Percentiles rank a stretch among this genome's conserved stretches.
Evolutionary conservation across 768 basidiomycete species (phyloP).

Genomic region (Chalciporus pseudorubinellus): DNA sequence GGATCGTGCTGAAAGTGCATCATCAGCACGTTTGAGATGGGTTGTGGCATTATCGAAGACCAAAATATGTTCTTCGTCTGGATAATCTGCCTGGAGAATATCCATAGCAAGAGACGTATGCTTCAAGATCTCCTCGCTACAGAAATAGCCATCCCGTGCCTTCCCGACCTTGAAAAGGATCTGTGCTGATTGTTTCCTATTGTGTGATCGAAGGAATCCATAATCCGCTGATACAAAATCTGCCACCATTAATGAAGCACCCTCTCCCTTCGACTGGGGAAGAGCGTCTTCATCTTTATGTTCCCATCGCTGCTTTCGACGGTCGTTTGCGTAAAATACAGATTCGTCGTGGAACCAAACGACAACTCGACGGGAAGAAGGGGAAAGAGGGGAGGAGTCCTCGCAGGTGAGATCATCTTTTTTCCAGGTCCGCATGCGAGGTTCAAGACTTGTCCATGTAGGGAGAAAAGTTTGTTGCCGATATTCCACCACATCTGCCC

Average conservation of each 20-base stretch:
- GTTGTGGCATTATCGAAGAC: too few species aligned
- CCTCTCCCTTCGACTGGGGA: slow-evolving; percentile 36
- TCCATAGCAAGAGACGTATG: slow-evolving; percentile 2
- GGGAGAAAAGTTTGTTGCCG: slow-evolving; percentile 23
- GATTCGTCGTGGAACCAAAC: slow-evolving; percentile 34
- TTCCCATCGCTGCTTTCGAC: slow-evolving; percentile 20
- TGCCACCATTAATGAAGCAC: slow-evolving; percentile 34
- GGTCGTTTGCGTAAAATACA: slow-evolving; percentile 36
- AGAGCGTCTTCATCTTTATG: slow-evolving; percentile 4
- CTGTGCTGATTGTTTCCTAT: slow-evolving; percentile 17
- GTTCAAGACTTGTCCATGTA: background rate
- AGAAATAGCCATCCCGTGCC: background rate
- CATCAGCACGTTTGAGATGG: slow-evolving; percentile 17
- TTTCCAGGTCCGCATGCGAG: background rate
- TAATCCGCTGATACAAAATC: too few species aligned
- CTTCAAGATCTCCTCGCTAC: background rate
- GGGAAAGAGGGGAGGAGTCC: too few species aligned
- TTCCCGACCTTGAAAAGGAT: slow-evolving; percentile 17
- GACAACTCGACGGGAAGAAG: slow-evolving; percentile 4
- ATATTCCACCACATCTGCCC: slow-evolving; percentile 30
- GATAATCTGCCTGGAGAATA: slow-evolving; percentile 27
- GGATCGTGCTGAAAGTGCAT: slow-evolving; percentile 19
- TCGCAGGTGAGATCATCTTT: background rate
- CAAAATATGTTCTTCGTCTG: slow-evolving; percentile 30
- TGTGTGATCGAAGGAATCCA: slow-evolving; percentile 17